phyloP scores from a whole-genome alignment of 306 rosid species.

The Argentina anserina region DNA sequence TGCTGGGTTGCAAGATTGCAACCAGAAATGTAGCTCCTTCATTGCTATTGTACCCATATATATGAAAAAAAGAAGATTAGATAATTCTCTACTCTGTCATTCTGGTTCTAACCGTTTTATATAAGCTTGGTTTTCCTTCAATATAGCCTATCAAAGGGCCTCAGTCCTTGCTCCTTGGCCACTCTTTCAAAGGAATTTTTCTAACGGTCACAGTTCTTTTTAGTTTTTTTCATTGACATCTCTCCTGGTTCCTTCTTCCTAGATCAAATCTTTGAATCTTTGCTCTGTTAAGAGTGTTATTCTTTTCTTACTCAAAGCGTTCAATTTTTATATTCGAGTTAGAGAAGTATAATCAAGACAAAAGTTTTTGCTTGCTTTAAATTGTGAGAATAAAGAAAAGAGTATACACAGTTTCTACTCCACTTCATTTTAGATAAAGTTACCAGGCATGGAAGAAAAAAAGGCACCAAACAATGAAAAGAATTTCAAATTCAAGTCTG shows the following conservation, averaged over 20 bases:
- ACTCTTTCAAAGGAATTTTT: background rate
- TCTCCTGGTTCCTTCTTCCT: background rate
- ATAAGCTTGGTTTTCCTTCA: background rate
- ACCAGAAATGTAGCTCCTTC: conserved; percentile 30
- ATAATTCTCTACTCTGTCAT: background rate
- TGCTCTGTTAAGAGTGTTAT: background rate
- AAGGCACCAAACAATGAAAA: background rate
- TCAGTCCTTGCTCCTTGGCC: background rate
- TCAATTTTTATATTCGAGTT: background rate
- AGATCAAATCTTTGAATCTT: background rate
- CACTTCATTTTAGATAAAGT: background rate
- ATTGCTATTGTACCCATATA: conserved; percentile 24
- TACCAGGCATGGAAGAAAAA: background rate
- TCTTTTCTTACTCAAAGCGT: background rate
- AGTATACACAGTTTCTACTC: background rate
- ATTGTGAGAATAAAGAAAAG: background rate
- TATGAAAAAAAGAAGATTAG: conserved; percentile 4
- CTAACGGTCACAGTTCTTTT: background rate
- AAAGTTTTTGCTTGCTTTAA: background rate
- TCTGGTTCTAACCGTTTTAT: background rate
- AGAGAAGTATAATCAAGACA: background rate
- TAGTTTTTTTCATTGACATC: background rate
- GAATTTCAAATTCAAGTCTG: background rate
- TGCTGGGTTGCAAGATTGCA: conserved; percentile 22
- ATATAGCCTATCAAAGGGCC: background rate